Percentiles rank a stretch among this genome's conserved stretches.
Evolutionary conservation across 805 yeast genomes (phyloP).

Genomic region (Monosporozyma solicola): DNA sequence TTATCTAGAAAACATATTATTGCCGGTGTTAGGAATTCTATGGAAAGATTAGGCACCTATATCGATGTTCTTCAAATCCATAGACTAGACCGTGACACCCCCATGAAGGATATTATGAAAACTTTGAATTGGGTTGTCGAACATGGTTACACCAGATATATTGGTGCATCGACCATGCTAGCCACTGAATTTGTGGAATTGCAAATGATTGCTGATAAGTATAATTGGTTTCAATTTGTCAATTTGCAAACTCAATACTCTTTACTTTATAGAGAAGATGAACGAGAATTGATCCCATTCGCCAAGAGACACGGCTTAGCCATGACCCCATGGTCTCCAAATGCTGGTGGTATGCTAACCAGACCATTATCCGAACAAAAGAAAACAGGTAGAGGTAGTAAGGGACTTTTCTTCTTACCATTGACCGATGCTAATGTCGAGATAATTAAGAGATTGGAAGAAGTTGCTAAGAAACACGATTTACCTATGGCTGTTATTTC

Average conservation of each 20-base stretch:
- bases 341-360: slow-evolving; percentile 46
- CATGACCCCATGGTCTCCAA: slow-evolving; percentile 52
- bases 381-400: neutral
- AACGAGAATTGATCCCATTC: slow-evolving; percentile 49
- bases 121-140: slow-evolving; percentile 45
- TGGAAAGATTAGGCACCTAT: slow-evolving; percentile 42
- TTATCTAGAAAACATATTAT: slow-evolving; percentile 39
- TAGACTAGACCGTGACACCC: slow-evolving; percentile 40
- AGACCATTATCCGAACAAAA: slow-evolving; percentile 30
- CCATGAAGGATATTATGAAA: slow-evolving; percentile 46
- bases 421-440: neutral
- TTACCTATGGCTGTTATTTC: slow-evolving; percentile 1
- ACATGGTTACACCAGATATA: slow-evolving; percentile 40
- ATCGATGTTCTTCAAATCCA: slow-evolving; percentile 53
- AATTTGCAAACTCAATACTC: slow-evolving; percentile 51
- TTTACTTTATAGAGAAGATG: slow-evolving; percentile 51
- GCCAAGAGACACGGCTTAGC: slow-evolving; percentile 49
- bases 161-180: slow-evolving; percentile 54
- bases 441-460: neutral
- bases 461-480: slow-evolving; percentile 1
- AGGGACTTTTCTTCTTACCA: too few species aligned
- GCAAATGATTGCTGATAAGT: slow-evolving; percentile 43
- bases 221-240: slow-evolving; percentile 38
- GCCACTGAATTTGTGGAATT: slow-evolving; percentile 44
- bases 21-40: slow-evolving; percentile 36